A percentile compares a stretch with the other conserved stretches of the same genome.
Conservation (phyloP, 148 eudicot species). For the Linanthus parryae region DNA sequence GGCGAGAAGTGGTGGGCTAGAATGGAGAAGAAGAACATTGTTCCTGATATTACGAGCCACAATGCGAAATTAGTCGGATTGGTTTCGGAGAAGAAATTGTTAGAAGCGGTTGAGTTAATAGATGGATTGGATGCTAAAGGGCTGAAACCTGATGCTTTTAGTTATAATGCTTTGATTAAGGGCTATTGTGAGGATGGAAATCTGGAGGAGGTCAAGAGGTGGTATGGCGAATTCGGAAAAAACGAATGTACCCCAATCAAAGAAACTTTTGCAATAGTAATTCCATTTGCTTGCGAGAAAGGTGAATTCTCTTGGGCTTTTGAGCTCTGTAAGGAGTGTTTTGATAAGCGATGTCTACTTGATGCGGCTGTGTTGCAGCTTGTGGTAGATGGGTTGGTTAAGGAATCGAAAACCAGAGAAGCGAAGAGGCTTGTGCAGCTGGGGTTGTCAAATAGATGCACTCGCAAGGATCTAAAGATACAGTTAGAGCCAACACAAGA, state of each 20-base stretch:
- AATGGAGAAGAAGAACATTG: slow-evolving; percentile 31
- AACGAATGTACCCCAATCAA: slow-evolving; percentile 23
- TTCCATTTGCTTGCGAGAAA: slow-evolving; percentile 37
- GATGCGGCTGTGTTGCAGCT: slow-evolving; percentile 31
- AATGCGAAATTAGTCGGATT: slow-evolving; percentile 35
- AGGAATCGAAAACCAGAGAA: slow-evolving; percentile 30
- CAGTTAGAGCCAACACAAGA: too few relatives aligned
- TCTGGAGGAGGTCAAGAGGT: slow-evolving; percentile 39
- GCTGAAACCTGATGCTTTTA: slow-evolving; percentile 19
- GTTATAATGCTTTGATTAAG: slow-evolving; percentile 36
- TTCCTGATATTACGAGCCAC: slow-evolving; percentile 34
- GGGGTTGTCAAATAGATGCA: slow-evolving; percentile 18
- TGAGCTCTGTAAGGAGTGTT: slow-evolving; percentile 30
- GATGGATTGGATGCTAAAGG: slow-evolving; percentile 22
- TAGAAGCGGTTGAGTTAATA: slow-evolving; percentile 33
- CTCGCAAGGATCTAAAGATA: slow-evolving; percentile 24
- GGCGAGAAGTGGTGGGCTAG: slow-evolving; percentile 50
- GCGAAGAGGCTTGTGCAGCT: slow-evolving; percentile 38
- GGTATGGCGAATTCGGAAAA: slow-evolving; percentile 31
- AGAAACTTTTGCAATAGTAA: slow-evolving; percentile 16
- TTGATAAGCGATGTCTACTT: slow-evolving; percentile 17
- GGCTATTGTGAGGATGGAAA: slow-evolving; percentile 29
- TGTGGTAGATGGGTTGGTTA: slow-evolving; percentile 47
- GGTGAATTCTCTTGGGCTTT: slow-evolving; percentile 37
- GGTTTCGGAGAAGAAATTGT: slow-evolving; percentile 26